Conservation (phyloP, 2,329 filamentous ascomycete genomes). For the Monosporascus sp. region DNA sequence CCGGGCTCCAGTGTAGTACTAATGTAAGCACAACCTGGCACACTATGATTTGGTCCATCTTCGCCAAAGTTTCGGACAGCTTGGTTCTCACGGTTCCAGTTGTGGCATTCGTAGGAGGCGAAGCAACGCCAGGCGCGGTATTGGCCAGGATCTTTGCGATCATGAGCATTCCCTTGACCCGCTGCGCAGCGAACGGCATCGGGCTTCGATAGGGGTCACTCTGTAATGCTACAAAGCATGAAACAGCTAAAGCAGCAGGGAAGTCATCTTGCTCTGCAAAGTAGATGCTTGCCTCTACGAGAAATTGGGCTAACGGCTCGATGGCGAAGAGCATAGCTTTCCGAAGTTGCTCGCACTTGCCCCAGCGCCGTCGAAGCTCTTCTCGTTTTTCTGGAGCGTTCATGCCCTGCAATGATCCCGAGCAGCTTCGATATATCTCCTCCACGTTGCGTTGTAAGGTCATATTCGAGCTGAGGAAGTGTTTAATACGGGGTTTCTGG, state of each 20-base stretch:
- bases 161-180: constrained; percentile 46
- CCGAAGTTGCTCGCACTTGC: constrained; percentile 32
- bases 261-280: constrained; percentile 38
- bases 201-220: constrained; percentile 46
- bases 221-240: constrained; percentile 42
- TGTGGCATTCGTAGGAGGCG: constrained; percentile 15
- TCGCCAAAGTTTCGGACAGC: constrained; percentile 28
- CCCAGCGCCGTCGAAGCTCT: constrained; percentile 32
- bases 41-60: constrained; percentile 48
- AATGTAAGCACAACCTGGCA: constrained; percentile 49
- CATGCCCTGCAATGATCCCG: constrained; percentile 6
- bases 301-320: constrained; percentile 41
- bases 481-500: constrained; percentile 25
- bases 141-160: constrained; percentile 48
- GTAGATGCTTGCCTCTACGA: constrained; percentile 41
- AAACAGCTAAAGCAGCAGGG: constrained; percentile 38
- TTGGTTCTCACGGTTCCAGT: constrained; percentile 1
- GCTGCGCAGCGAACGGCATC: constrained; percentile 44
- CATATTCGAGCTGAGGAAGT: constrained; percentile 20
- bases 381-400: constrained; percentile 7
- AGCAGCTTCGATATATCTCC: constrained; percentile 26
- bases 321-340: constrained; percentile 39
- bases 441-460: constrained; percentile 18
- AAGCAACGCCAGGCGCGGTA: constrained; percentile 33
- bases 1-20: constrained; percentile 36